These are phyloP conservation scores for Cercospora beticola DNA, from an alignment of 2,329 filamentous ascomycete species.

Conservation along the genomic window DNA sequence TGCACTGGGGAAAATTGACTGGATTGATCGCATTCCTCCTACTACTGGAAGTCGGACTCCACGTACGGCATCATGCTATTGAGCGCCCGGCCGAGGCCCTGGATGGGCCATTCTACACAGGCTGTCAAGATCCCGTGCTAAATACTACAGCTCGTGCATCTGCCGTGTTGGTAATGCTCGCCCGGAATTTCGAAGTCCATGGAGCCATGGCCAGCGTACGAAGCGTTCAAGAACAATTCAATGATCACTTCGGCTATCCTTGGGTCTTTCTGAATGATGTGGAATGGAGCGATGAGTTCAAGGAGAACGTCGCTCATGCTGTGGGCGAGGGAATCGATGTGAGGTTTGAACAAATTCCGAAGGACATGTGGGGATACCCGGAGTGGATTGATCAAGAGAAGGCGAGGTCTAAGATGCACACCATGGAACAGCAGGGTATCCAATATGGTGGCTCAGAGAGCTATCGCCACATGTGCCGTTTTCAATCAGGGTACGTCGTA, in stretches of 20 bases:
- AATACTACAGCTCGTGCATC: neutral
- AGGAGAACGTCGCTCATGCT: neutral
- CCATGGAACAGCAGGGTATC: neutral
- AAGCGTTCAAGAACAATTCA: neutral
- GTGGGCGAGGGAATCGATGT: neutral
- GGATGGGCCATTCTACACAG: neutral
- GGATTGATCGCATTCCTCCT: neutral
- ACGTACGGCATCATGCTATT: neutral
- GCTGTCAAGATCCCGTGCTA: neutral
- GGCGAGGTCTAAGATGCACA: neutral
- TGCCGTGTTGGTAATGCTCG: neutral
- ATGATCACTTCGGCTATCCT: neutral
- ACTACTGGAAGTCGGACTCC: neutral
- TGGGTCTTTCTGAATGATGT: slow-evolving; percentile 3
- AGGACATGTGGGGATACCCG: neutral
- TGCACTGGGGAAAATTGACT: neutral
- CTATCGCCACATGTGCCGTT: neutral
- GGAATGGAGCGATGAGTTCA: slow-evolving; percentile 1
- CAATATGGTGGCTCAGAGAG: neutral
- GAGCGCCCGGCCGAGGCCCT: neutral
- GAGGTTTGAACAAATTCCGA: neutral
- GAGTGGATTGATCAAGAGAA: neutral
- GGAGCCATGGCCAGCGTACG: neutral
- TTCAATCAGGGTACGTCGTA: neutral
- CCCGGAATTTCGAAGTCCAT: neutral